A percentile compares a stretch with the other conserved stretches of the same genome.
These are phyloP conservation scores for Globisporangium yorkense DNA, from an alignment of 352 stramenopile genomes.

Conservation along the genomic window DNA sequence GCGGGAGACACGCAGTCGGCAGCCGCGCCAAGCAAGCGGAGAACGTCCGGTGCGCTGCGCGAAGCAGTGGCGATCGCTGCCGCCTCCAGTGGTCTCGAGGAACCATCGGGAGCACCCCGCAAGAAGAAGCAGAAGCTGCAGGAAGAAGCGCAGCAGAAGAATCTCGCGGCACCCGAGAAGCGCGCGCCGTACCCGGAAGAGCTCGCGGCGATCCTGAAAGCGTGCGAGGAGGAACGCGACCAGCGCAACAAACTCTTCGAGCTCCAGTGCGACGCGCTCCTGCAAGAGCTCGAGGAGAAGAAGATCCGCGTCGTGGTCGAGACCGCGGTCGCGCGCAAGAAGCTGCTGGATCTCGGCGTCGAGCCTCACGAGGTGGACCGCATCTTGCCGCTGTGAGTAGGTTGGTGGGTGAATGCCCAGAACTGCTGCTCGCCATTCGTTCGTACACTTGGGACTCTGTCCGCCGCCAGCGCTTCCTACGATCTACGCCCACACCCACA, in stretches of 20 bases:
- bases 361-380: conserved; percentile 13
- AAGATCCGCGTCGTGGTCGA: conserved; percentile 16
- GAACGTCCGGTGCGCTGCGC: conserved; percentile 6
- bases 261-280: conserved; percentile 14
- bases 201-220: conserved; percentile 10
- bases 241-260: conserved; percentile 15
- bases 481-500: neutral
- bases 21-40: conserved; percentile 6
- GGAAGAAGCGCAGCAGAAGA: neutral
- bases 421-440: neutral
- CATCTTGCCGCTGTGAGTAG: conserved; percentile 13
- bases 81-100: neutral
- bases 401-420: neutral
- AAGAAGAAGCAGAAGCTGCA: conserved; percentile 3
- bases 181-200: conserved; percentile 1
- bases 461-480: neutral
- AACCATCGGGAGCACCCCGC: neutral
- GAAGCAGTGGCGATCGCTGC: conserved; percentile 3
- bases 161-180: neutral
- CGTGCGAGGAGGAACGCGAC: conserved; percentile 14
- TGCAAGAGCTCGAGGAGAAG: conserved; percentile 18
- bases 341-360: conserved; percentile 31
- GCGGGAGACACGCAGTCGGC: neutral
- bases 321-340: conserved; percentile 32
- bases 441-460: neutral